Percentiles rank a stretch among this genome's conserved stretches.
These are phyloP conservation scores for Petunia hybrid DNA, from an alignment of 305 asterid genomes.

Conservation along the genomic window DNA sequence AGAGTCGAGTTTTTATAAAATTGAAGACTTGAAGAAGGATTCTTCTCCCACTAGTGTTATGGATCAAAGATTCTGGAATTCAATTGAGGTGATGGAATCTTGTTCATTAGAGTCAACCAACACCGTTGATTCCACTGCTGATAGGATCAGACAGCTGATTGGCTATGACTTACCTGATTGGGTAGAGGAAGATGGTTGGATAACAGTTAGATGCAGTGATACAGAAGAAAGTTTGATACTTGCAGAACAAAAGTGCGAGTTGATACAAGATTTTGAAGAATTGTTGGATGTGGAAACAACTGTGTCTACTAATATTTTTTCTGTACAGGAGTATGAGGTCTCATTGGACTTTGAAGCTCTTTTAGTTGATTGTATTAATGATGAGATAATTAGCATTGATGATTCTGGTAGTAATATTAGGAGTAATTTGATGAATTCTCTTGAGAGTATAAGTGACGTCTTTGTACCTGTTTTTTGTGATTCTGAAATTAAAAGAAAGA, in stretches of 20 bases:
- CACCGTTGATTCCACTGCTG: conserved; percentile 42
- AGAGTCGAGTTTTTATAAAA: conserved; percentile 33
- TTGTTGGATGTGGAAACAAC: conserved; percentile 30
- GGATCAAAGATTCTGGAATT: conserved; percentile 81
- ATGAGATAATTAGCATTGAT: conserved; percentile 32
- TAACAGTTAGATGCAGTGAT: conserved; percentile 56
- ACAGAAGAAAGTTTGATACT: conserved; percentile 44
- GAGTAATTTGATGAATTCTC: conserved; percentile 9
- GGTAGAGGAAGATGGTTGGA: conserved; percentile 68
- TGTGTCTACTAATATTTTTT: neutral
- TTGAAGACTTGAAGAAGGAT: conserved; percentile 31
- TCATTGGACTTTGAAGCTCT: conserved; percentile 29
- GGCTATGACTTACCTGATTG: conserved; percentile 45
- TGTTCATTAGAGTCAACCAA: conserved; percentile 28
- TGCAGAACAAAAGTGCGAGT: neutral
- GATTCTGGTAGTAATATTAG: neutral
- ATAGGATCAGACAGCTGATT: conserved; percentile 54
- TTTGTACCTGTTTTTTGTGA: conserved; percentile 32
- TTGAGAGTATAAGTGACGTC: conserved; percentile 23
- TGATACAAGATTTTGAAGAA: conserved; percentile 23
- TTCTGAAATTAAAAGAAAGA: conserved; percentile 31
- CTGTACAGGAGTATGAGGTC: conserved; percentile 33
- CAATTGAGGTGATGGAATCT: conserved; percentile 47
- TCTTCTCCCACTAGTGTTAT: conserved; percentile 85
- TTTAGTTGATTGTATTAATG: conserved; percentile 28